These are phyloP conservation scores for Pezizomycotina sp. DNA, from an alignment of 2,329 filamentous ascomycete species.

Conservation along the genomic window DNA sequence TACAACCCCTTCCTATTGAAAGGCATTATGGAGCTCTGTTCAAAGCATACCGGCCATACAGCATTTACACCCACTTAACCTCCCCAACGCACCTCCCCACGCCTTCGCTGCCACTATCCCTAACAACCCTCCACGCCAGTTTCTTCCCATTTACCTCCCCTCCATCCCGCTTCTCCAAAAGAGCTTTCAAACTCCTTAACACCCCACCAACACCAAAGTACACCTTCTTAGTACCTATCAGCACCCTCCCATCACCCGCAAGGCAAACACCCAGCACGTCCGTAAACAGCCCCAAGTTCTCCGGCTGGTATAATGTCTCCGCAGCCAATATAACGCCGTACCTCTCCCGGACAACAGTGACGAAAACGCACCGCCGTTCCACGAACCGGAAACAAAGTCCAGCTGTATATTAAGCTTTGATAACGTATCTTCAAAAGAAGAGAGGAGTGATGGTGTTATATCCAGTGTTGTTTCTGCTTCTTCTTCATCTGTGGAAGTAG, in stretches of 20 bases:
- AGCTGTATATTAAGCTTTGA: slow-evolving; percentile 38
- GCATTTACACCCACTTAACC: slow-evolving; percentile 1
- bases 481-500: not conserved
- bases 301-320: slow-evolving; percentile 70
- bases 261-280: slow-evolving; percentile 48
- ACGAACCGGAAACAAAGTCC: slow-evolving; percentile 57
- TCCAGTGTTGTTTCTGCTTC: slow-evolving; percentile 8
- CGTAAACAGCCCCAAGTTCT: slow-evolving; percentile 51
- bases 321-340: slow-evolving; percentile 46
- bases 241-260: slow-evolving; percentile 37
- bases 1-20: too few relatives aligned
- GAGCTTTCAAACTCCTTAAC: slow-evolving; percentile 52
- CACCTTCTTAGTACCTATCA: slow-evolving; percentile 58
- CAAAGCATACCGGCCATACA: too few relatives aligned
- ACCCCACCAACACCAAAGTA: slow-evolving; percentile 73
- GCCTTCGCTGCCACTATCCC: slow-evolving; percentile 20
- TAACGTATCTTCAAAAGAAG: slow-evolving; percentile 31
- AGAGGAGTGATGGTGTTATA: slow-evolving; percentile 3
- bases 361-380: slow-evolving; percentile 48
- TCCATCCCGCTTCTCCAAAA: slow-evolving; percentile 10
- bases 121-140: slow-evolving; percentile 18
- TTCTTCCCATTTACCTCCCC: slow-evolving; percentile 13
- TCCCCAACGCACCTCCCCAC: not conserved
- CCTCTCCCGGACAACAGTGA: slow-evolving; percentile 35
- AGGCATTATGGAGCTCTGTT: too few relatives aligned